Base-by-base conservation (phyloP, 148 eudicot species). In the Arctostaphylos glauca region DNA sequence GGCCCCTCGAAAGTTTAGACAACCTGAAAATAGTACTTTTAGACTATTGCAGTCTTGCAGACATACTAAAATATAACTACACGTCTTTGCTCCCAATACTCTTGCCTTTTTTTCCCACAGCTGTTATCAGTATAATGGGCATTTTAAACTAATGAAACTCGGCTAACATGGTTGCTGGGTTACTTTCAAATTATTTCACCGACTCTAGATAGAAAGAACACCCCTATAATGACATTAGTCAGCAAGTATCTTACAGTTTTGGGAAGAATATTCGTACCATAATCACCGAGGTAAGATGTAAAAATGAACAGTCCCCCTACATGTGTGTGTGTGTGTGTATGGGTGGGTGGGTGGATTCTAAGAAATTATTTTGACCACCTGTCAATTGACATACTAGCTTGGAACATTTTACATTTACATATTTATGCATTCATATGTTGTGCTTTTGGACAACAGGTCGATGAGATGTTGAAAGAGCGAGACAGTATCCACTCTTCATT, bases 391-490 rank as follows among this genome's bases (percentile, higher is more conserved):
- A 3, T 54, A 13, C 56, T 54, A 16, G 56, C 56, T 54, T 5
- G 60, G 60, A 70, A 9, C 66, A 1, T 70, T 70, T 13, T 3
- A 2, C 56, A 13, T 54, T 16, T 12, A 54, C 56, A 54, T 13
- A 54, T 54, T 3, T 2, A 54, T 54, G 56, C 38, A 31, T 14
- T 38, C 58, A 54, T 71, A 72, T 3, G 46, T 74, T 74, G 6
- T 81, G 38, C 70, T 72, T 86, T 58, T 66, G 70, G 55, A 60
- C 54, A 78, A 87, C 92, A 96, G 99, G 98, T 96, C 38, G 98
- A 94, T 76, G 99, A 96, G 85, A 91, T 96, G 86, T 87, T 96
- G 55, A 96, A 93, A 86, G 92, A 91, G 86, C 92, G 98, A 71
- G 99, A 96, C 77, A 90, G 31, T 79, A 90, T 94, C 86, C 98